Evolutionary conservation across 2,329 filamentous ascomycete species (phyloP).

Genomic region (Colletotrichum spaethianum): DNA sequence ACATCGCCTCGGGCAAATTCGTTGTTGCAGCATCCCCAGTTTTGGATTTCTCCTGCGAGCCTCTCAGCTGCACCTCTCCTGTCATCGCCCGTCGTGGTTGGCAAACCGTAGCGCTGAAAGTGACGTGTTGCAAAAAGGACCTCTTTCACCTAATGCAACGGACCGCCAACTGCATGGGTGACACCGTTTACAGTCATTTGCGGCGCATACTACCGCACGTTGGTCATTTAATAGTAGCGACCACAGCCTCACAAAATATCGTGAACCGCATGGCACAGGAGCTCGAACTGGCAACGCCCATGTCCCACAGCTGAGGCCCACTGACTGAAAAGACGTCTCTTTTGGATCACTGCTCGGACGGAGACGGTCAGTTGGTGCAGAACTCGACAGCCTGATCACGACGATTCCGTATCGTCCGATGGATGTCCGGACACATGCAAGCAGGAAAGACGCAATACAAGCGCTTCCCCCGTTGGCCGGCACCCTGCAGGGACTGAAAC

Average conservation of each 20-base stretch:
- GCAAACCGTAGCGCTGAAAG: not conserved
- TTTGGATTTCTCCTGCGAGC: slow-evolving; percentile 11
- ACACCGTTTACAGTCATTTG: slow-evolving; percentile 5
- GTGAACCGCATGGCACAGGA: not conserved
- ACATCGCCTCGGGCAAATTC: slow-evolving; percentile 12
- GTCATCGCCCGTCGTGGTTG: not conserved
- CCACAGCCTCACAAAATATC: not conserved
- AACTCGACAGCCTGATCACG: not conserved
- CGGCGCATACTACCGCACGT: slow-evolving; percentile 11
- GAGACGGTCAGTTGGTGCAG: not conserved
- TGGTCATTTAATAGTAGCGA: slow-evolving; percentile 9
- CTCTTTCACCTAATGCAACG: slow-evolving; percentile 7
- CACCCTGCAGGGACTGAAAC: slow-evolving; percentile 39
- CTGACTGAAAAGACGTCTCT: not conserved
- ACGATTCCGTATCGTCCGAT: slow-evolving; percentile 3
- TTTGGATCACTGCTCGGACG: not conserved
- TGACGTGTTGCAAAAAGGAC: slow-evolving; percentile 3
- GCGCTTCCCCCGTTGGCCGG: slow-evolving; percentile 22
- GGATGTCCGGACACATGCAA: not conserved
- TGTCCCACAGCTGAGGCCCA: not conserved
- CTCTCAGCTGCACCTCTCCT: slow-evolving; percentile 6
- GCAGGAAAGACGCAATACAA: slow-evolving; percentile 15
- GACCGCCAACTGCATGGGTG: slow-evolving; percentile 15
- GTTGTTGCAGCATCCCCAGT: slow-evolving; percentile 1
- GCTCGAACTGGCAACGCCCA: not conserved